Percentiles rank a stretch among this genome's conserved stretches.
These are phyloP conservation scores for Neurospora sublineolata DNA, from an alignment of 495 filamentous ascomycete genomes.

Conservation along the genomic window DNA sequence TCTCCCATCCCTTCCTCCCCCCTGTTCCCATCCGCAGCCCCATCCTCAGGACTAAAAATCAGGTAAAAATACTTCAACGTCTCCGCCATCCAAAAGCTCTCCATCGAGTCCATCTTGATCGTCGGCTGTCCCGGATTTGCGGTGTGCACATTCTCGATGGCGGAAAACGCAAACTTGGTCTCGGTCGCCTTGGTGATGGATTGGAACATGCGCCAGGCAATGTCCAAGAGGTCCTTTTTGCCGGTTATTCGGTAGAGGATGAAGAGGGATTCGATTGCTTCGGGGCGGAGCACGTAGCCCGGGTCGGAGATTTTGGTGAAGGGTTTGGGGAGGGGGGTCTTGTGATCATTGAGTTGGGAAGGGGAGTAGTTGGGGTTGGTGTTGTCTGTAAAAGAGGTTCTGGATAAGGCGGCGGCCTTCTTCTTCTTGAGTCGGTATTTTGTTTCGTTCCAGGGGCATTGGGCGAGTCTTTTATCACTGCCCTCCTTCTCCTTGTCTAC, in stretches of 20 bases:
- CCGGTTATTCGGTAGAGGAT: conserved; percentile 68
- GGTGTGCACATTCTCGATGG: conserved; percentile 39
- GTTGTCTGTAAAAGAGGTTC: background rate
- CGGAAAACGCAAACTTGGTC: conserved; percentile 47
- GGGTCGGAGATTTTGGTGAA: conserved; percentile 23
- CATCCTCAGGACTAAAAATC: conserved; percentile 54
- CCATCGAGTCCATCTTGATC: conserved; percentile 35
- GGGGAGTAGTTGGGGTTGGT: conserved; percentile 3
- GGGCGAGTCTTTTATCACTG: conserved; percentile 30
- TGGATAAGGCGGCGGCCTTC: background rate
- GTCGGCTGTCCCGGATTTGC: conserved; percentile 6
- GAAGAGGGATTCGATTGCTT: conserved; percentile 65
- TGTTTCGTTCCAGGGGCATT: conserved; percentile 19
- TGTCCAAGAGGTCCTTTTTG: conserved; percentile 49
- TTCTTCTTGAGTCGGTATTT: conserved; percentile 2
- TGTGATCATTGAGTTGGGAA: too few relatives aligned
- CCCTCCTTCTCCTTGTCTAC: conserved; percentile 13
- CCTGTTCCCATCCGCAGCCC: conserved; percentile 21
- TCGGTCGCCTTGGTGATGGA: conserved; percentile 49
- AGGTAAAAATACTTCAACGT: conserved; percentile 58
- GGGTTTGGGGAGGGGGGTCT: conserved; percentile 45
- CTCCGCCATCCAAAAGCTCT: conserved; percentile 43
- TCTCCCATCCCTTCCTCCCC: too few relatives aligned
- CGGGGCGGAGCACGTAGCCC: conserved; percentile 43
- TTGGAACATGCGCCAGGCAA: conserved; percentile 69